A percentile compares a stretch with the other conserved stretches of the same genome.
Evolutionary conservation across 495 filamentous ascomycete species (phyloP).

Genomic region (Penicillium waksmanii): DNA sequence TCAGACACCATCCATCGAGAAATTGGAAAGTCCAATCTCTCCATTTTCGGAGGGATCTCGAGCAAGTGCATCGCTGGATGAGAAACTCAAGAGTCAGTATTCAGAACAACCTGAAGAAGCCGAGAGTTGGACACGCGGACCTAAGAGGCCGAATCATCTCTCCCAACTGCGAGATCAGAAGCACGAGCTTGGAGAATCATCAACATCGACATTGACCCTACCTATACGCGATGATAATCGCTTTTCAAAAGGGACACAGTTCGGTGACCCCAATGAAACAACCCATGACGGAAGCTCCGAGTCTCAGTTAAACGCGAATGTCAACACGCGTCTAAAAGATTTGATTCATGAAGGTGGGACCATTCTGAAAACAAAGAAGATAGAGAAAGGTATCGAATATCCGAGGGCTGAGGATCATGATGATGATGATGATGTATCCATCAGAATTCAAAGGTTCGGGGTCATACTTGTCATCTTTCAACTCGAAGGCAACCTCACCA

Average conservation of each 20-base stretch:
- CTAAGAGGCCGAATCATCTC: slow-evolving; percentile 2
- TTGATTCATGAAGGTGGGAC: slow-evolving; percentile 13
- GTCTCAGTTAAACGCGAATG: background rate
- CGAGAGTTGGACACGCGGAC: background rate
- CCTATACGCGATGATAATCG: background rate
- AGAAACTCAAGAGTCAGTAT: background rate
- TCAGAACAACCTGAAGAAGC: background rate
- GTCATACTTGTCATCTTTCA: slow-evolving; percentile 70
- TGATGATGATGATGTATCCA: slow-evolving; percentile 30
- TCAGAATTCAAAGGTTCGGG: slow-evolving; percentile 75
- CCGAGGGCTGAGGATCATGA: slow-evolving; percentile 3
- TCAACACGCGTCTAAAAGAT: slow-evolving; percentile 5
- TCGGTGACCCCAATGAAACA: background rate
- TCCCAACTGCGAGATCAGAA: slow-evolving; percentile 7
- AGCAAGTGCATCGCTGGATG: slow-evolving; percentile 2
- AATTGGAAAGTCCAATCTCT: slow-evolving; percentile 24
- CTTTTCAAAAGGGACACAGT: background rate
- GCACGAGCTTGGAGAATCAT: background rate
- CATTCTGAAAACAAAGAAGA: slow-evolving; percentile 11
- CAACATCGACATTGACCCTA: background rate
- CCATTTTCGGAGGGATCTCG: slow-evolving; percentile 21
- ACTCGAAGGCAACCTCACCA: slow-evolving; percentile 60
- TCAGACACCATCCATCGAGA: slow-evolving; percentile 30
- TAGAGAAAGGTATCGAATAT: slow-evolving; percentile 8
- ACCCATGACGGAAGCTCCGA: background rate